Percentiles rank a stretch among this genome's conserved stretches.
phyloP scores from a whole-genome alignment of 2,329 filamentous ascomycete species.

The Diaporthe sp. region DNA sequence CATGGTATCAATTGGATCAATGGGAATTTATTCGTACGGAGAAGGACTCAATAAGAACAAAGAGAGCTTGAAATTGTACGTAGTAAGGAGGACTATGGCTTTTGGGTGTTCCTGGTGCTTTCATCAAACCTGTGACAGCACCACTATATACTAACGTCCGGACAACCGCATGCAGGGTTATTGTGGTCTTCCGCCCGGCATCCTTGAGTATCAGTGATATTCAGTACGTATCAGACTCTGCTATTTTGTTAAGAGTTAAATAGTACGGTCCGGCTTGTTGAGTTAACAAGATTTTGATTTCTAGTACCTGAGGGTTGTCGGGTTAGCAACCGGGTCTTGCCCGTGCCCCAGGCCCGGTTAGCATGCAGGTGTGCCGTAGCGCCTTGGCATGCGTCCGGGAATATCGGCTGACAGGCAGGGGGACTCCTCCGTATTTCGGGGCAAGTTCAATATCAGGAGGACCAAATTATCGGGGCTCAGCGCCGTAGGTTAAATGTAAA shows the following conservation, averaged over 20 bases:
- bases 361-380: background rate
- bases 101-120: background rate
- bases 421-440: background rate
- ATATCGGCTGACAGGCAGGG: background rate
- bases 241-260: background rate
- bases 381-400: background rate
- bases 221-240: background rate
- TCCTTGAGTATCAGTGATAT: background rate
- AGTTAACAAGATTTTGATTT: background rate
- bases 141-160: background rate
- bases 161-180: background rate
- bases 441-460: background rate
- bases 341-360: background rate
- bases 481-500: background rate
- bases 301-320: background rate
- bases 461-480: background rate
- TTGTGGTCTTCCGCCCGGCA: background rate
- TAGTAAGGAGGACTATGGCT: background rate
- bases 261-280: background rate
- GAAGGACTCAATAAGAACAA: background rate
- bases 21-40: background rate
- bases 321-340: too few species aligned
- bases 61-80: background rate
- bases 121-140: background rate
- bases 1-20: background rate